Evolutionary conservation across 2,329 filamentous ascomycete species (phyloP), one percentile per base, ranked within the genome.

Genomic region (Fusarium sp.): DNA sequence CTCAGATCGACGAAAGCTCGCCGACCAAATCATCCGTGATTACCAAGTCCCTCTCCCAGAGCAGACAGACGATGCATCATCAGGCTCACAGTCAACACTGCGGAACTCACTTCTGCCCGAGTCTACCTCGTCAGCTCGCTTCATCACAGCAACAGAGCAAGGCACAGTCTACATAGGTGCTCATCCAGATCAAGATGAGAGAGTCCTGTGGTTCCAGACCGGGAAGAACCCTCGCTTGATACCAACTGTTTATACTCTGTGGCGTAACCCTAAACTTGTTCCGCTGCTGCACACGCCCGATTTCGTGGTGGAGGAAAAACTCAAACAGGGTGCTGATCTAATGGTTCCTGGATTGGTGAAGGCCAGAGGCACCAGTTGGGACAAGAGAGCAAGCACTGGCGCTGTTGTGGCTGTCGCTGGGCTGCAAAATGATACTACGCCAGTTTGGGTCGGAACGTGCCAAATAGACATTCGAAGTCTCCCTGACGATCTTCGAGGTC

Each of bases 371-470:
- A 32, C 44, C 23, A 45, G 46, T 40, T 72, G 69, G 69, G 70
- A 72, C 15, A n/a, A 52, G 2, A 50, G 69, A 48, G 69, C 70
- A 14, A 67, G 8, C 14, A 50, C 53, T 11, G 70, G 69, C 4
- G 48, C 69, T n/a, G 43, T 71, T 30, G 69, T 72, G n/a, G 70
- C 70, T 45, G 70, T 72, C 7, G 70, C 70, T 2, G 70, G 69
- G 11, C 59, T 72, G 23, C 27, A 47, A 11, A 71, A 60, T 6
- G 69, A 71, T 5, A 72, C 70, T 1, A 70, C 71, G 0, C 70
- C 70, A 23, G 14, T 72, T 17, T 72, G 69, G 64, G 35, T 72
- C 33, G 70, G 70, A 27, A 35, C 61, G 4, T 72, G 70, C 2
- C 70, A 72, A 30, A 47, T 68, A 6, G 70, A 72, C 7, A 39